Conservation (phyloP, 805 yeast genomes). For the Yarrowia sp. region DNA sequence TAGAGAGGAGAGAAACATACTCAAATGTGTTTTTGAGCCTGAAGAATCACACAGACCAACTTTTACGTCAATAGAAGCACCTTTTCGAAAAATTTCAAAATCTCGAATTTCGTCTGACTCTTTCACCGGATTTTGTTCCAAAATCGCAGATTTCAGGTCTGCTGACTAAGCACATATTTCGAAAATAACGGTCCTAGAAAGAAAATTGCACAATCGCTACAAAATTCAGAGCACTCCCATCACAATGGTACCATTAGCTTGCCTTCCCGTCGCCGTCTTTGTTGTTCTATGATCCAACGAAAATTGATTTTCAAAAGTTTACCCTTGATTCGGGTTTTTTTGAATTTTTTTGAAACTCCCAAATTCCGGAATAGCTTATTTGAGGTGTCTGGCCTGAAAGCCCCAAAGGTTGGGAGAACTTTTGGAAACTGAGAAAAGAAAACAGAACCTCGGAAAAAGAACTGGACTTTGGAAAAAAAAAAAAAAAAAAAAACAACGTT, state of each 20-base stretch:
- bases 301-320: background rate
- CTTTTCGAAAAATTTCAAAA: too few relatives aligned
- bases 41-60: too few relatives aligned
- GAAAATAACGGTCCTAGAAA: background rate
- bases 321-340: background rate
- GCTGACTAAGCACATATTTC: background rate
- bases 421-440: background rate
- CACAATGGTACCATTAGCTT: too few relatives aligned
- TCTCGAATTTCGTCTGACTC: background rate
- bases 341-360: background rate
- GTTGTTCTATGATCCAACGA: background rate
- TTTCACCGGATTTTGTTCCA: background rate
- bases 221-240: background rate
- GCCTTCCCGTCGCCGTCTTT: background rate
- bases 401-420: too few relatives aligned
- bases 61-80: background rate
- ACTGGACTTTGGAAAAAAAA: too few relatives aligned
- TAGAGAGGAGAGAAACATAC: too few relatives aligned
- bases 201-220: too few relatives aligned
- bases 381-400: too few relatives aligned
- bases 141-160: background rate
- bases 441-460: too few relatives aligned
- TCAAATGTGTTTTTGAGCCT: too few relatives aligned
- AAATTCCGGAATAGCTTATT: too few relatives aligned
- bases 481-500: too few relatives aligned